phyloP scores from a whole-genome alignment of 2,329 filamentous ascomycete species.

The Botrytis tulipae region DNA sequence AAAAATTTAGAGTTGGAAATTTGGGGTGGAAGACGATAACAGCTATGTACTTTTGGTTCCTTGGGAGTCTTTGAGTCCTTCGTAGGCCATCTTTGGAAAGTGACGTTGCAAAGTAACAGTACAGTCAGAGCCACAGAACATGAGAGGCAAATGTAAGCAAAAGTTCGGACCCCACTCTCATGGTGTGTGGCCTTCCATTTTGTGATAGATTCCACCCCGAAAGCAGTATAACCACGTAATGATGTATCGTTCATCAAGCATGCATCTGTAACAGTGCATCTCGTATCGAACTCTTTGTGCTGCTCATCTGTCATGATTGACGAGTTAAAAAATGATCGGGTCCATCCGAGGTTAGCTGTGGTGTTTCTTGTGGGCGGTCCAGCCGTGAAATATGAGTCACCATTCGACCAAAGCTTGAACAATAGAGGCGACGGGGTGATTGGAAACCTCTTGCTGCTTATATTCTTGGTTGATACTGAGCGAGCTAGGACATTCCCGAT shows the following conservation, averaged over 20 bases:
- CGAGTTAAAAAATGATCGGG: slow-evolving; percentile 50
- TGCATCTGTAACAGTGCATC: slow-evolving; percentile 38
- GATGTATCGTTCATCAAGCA: slow-evolving; percentile 36
- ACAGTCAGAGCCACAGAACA: slow-evolving; percentile 5
- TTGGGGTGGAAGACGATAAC: slow-evolving; percentile 9
- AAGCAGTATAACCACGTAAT: slow-evolving; percentile 23
- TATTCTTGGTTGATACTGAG: slow-evolving; percentile 37
- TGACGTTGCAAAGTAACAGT: slow-evolving; percentile 6
- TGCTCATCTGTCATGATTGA: slow-evolving; percentile 41
- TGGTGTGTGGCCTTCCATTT: slow-evolving; percentile 23
- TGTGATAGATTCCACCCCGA: slow-evolving; percentile 18
- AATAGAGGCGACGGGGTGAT: slow-evolving; percentile 44
- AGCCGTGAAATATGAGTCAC: slow-evolving; percentile 45
- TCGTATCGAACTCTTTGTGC: slow-evolving; percentile 33
- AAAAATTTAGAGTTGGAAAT: background rate
- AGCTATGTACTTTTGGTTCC: background rate
- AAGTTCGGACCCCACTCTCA: slow-evolving; percentile 16
- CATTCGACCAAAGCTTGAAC: slow-evolving; percentile 48
- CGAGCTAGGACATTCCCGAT: slow-evolving; percentile 42
- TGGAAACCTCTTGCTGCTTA: slow-evolving; percentile 35
- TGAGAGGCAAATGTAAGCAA: slow-evolving; percentile 19
- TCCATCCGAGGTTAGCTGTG: slow-evolving; percentile 45
- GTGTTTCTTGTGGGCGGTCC: slow-evolving; percentile 44
- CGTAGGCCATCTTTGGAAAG: slow-evolving; percentile 10
- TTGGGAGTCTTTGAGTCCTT: slow-evolving; percentile 9